A percentile compares a stretch with the other conserved stretches of the same genome.
Evolutionary conservation across 768 basidiomycete genomes (phyloP).

Genomic region (Daedaleopsis sinensis): DNA sequence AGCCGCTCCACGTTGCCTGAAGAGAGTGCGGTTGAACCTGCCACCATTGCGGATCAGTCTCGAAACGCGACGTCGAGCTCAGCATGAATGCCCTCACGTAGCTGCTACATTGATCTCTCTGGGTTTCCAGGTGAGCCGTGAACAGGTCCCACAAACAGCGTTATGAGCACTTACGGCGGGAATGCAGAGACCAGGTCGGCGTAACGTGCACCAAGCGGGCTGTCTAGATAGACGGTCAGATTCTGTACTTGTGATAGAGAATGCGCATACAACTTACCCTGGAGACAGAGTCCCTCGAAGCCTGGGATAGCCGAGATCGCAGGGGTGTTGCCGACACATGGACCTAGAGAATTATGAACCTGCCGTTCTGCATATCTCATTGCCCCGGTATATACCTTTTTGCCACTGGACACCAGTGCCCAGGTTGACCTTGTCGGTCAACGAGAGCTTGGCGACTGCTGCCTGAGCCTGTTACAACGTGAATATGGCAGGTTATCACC

Average conservation of each 20-base stretch:
- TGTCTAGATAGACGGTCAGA: conserved; percentile 23
- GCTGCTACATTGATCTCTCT: conserved; percentile 62
- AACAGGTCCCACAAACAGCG: background rate
- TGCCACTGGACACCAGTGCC: conserved; percentile 33
- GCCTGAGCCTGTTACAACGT: conserved; percentile 42
- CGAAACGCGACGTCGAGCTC: background rate
- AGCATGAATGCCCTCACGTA: conserved; percentile 50
- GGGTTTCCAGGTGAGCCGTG: background rate
- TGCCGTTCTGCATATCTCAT: background rate
- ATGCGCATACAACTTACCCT: conserved; percentile 11
- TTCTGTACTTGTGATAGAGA: background rate
- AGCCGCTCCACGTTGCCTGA: conserved; percentile 72
- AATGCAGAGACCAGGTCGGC: conserved; percentile 44
- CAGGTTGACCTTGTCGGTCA: conserved; percentile 36
- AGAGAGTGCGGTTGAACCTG: conserved; percentile 77
- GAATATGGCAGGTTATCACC: background rate
- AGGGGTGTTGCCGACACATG: conserved; percentile 31
- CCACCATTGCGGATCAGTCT: background rate
- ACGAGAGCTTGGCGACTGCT: conserved; percentile 46
- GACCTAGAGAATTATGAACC: conserved; percentile 9
- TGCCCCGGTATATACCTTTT: conserved; percentile 11
- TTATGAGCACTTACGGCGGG: conserved; percentile 36
- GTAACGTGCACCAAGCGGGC: conserved; percentile 45
- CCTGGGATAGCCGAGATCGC: conserved; percentile 25
- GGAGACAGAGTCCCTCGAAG: conserved; percentile 29